Evolutionary conservation across 352 stramenopile species (phyloP), one percentile per base, ranked within the genome.

Genomic region (Globisporangium irregulare): DNA sequence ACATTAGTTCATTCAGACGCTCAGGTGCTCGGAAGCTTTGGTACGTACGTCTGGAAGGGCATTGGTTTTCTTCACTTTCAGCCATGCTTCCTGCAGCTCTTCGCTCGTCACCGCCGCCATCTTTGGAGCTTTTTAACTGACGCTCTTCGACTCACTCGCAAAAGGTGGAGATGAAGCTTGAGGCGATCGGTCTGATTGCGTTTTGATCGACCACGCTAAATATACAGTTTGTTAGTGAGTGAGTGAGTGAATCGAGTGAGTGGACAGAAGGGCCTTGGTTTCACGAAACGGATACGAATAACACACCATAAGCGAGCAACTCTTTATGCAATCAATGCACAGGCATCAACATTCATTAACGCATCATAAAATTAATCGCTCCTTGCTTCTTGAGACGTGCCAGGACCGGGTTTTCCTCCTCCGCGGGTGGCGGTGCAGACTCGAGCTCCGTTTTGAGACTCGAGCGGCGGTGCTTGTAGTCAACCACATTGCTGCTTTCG

Each of bases 291-390:
- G 25, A 70, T 58, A 15, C 20, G 43, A 62, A 62, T 50, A 9
- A 14, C 22, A 38, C 8, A 12, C 32, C 32, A 50, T 29, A 38
- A 5, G 1, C 55, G 15, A 15, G 20, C 32, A 10, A 38, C 29
- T 38, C 32, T 46, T 12, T 61, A 43, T 48, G 25, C 53, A 59
- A 43, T 48, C 25, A 59, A 43, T 48, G 32, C 36, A 50, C 32
- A 62, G 10, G n/a, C 56, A 22, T n/a, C 32, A 50, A 41, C 32
- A 71, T 62, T 29, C 48, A 74, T 68, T 75, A 87, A 80, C 81
- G 78, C 74, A 87, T 77, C 84, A 92, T 94, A 77, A 92, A 94
- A 72, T 91, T 92, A 67, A 94, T 70, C n/a, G 86, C 86, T 22
- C 86, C 86, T 58, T 94, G 86, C 67, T 92, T 92, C 66, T 84